Evolutionary conservation across 495 filamentous ascomycete genomes (phyloP).

Genomic region (Podospora bellae-mahoneyi): DNA sequence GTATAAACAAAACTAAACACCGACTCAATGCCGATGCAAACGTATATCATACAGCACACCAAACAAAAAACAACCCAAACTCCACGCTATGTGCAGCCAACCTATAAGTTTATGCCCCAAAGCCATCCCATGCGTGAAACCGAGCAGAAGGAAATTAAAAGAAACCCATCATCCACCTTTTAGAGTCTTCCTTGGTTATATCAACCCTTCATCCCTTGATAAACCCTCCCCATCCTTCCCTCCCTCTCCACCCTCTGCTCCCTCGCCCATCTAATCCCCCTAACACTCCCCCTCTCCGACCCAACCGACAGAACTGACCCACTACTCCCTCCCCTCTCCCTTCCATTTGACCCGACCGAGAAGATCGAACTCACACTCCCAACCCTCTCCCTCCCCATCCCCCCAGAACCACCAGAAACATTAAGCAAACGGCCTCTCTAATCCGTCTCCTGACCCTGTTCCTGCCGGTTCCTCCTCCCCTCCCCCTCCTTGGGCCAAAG

Average conservation of each 20-base stretch:
- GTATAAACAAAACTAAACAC: not conserved
- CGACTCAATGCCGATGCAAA: not conserved
- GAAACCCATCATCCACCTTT: not conserved
- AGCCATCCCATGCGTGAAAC: not conserved
- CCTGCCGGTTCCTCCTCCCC: slow-evolving; percentile 10
- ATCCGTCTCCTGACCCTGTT: not conserved
- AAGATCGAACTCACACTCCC: not conserved
- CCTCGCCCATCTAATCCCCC: not conserved
- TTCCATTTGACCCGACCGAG: not conserved
- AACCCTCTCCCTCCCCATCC: not conserved
- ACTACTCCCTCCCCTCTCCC: no score
- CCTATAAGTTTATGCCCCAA: not conserved
- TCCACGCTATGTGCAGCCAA: not conserved
- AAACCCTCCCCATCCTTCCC: not conserved
- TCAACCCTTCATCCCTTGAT: slow-evolving; percentile 7
- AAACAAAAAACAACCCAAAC: not conserved
- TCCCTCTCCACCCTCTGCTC: not conserved
- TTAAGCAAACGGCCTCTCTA: not conserved
- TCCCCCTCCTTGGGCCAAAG: not conserved
- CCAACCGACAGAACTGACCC: not conserved
- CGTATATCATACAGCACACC: not conserved
- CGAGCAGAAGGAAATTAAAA: not conserved
- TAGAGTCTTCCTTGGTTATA: not conserved
- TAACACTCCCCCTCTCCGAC: not conserved
- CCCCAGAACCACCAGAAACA: not conserved